phyloP scores from a whole-genome alignment of 1,139 yeast species.

The Suhomyces yuchorum region DNA sequence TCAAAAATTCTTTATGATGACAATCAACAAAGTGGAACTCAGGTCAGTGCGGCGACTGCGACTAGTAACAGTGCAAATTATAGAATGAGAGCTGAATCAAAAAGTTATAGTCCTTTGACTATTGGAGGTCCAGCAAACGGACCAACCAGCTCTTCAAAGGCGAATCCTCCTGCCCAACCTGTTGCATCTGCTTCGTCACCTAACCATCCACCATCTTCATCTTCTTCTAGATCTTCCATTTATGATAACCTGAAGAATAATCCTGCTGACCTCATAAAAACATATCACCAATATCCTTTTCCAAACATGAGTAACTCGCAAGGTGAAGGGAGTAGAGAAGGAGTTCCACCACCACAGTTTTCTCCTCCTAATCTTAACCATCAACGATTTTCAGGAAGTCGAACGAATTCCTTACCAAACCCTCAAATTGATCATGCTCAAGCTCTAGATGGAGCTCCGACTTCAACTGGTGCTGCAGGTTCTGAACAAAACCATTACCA shows the following conservation, averaged over 20 bases:
- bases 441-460: constrained; percentile 8
- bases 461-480: constrained; percentile 7
- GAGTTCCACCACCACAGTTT: constrained; percentile 3
- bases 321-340: constrained; percentile 2
- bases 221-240: constrained; percentile 12
- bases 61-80: constrained; percentile 1
- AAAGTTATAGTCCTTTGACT: constrained; percentile 19
- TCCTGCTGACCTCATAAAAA: constrained; percentile 5
- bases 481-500: constrained; percentile 5
- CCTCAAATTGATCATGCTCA: constrained; percentile 22
- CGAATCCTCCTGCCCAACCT: not conserved
- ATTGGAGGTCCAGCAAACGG: constrained; percentile 13
- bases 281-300: constrained; percentile 17
- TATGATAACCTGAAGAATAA: constrained; percentile 4
- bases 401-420: constrained; percentile 30
- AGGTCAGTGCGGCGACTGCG: not conserved
- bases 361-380: constrained; percentile 3
- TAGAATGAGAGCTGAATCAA: constrained; percentile 15
- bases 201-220: constrained; percentile 5
- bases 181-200: constrained; percentile 7
- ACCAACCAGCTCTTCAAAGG: constrained; percentile 6
- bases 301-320: constrained; percentile 15
- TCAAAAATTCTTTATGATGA: constrained; percentile 11
- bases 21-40: not conserved
- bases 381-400: constrained; percentile 8